Conservation (phyloP, 2,329 filamentous ascomycete genomes). For the Cercospora citrullina region DNA sequence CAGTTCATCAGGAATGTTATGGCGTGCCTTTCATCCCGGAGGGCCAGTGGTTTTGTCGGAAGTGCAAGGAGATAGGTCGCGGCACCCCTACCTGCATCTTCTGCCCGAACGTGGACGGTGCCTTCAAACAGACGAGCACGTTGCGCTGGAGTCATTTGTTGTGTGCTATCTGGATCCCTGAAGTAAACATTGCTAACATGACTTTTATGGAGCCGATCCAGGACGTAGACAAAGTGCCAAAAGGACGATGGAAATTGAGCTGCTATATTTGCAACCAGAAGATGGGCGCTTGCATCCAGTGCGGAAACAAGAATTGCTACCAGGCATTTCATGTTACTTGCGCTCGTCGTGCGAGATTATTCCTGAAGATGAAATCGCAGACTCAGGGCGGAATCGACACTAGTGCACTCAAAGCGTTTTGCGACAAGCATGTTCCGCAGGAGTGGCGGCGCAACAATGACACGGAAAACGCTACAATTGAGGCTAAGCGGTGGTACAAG, state of each 20-base stretch:
- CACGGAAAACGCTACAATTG: constrained; percentile 74
- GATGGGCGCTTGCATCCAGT: constrained; percentile 98
- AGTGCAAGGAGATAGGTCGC: constrained; percentile 92
- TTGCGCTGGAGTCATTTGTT: constrained; percentile 96
- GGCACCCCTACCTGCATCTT: constrained; percentile 96
- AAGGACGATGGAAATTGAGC: constrained; percentile 77
- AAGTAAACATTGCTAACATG: constrained; percentile 91
- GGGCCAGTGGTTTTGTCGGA: constrained; percentile 95
- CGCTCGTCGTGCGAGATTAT: constrained; percentile 81
- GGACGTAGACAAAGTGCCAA: constrained; percentile 96
- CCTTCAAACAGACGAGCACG: constrained; percentile 96
- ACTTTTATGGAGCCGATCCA: constrained; percentile 98
- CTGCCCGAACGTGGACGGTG: constrained; percentile 94
- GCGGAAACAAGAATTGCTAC: constrained; percentile 95
- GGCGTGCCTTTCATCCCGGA: constrained; percentile 98
- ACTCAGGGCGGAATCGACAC: constrained; percentile 78
- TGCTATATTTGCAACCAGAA: constrained; percentile 97
- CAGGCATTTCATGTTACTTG: constrained; percentile 97
- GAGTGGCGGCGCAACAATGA: constrained; percentile 87
- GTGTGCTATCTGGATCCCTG: constrained; percentile 97
- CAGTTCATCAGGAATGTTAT: constrained; percentile 98
- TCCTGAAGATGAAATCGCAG: constrained; percentile 93
- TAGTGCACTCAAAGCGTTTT: constrained; percentile 88
- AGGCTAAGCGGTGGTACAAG: constrained; percentile 87
- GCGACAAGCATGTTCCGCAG: constrained; percentile 87